Evolutionary conservation across 345 rosid genomes (phyloP).

Genomic region (Psidium guajava): DNA sequence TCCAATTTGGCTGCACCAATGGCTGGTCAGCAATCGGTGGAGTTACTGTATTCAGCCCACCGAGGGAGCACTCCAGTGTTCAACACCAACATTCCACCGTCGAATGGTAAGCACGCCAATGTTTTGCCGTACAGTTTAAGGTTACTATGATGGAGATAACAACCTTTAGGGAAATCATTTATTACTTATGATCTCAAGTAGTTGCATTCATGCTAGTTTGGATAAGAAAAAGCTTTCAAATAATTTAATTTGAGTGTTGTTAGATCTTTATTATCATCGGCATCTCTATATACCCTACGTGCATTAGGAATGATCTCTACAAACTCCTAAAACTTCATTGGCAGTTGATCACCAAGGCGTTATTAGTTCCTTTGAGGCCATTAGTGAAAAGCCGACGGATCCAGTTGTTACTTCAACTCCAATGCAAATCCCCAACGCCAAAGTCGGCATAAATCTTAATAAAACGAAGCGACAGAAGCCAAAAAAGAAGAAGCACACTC

Average conservation of each 20-base stretch:
- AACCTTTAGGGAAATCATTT: not conserved
- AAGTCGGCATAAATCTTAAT: not conserved
- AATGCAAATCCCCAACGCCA: not conserved
- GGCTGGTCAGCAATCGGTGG: not conserved
- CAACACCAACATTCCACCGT: not conserved
- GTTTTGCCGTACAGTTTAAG: not conserved
- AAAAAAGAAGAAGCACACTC: slow-evolving; percentile 15
- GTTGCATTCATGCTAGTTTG: not conserved
- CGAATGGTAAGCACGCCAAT: not conserved
- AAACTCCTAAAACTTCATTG: not conserved
- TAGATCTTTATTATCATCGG: too few relatives aligned
- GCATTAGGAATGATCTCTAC: not conserved
- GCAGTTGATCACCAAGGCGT: not conserved
- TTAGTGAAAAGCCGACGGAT: not conserved
- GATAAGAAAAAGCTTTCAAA: not conserved
- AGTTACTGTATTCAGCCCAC: not conserved
- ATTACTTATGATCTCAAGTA: not conserved
- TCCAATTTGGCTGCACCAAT: not conserved
- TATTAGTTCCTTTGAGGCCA: not conserved
- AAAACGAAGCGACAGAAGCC: slow-evolving; percentile 8
- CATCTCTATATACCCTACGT: too few relatives aligned
- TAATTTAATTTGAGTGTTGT: too few relatives aligned
- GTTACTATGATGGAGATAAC: not conserved
- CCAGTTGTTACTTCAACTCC: not conserved
- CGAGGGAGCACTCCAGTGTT: not conserved